Evolutionary conservation across 2,329 filamentous ascomycete genomes (phyloP).

Genomic region (Colletotrichum sp.): DNA sequence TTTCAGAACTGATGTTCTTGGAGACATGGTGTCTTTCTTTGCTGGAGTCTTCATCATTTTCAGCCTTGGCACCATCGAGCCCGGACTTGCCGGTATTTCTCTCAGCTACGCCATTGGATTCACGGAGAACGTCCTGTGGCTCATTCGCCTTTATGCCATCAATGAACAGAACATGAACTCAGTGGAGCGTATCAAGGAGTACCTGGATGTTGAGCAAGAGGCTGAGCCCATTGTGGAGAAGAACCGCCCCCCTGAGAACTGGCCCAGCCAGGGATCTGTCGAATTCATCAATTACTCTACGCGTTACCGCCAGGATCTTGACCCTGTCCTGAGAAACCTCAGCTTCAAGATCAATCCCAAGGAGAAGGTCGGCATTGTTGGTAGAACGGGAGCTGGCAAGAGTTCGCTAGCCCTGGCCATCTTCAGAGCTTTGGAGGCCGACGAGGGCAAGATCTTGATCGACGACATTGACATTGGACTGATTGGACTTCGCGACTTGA

Average conservation of each 20-base stretch:
- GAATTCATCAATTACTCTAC: slow-evolving; percentile 91
- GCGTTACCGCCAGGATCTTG: slow-evolving; percentile 85
- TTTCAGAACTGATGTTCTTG: slow-evolving; percentile 88
- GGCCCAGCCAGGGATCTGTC: slow-evolving; percentile 85
- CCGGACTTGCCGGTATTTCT: slow-evolving; percentile 91
- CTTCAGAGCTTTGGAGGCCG: slow-evolving; percentile 92
- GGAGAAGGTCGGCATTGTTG: slow-evolving; percentile 96
- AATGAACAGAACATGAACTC: slow-evolving; percentile 99
- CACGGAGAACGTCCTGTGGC: slow-evolving; percentile 95
- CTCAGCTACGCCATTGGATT: slow-evolving; percentile 96
- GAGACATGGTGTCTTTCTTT: slow-evolving; percentile 91
- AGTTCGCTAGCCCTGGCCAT: slow-evolving; percentile 92
- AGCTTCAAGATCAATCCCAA: slow-evolving; percentile 84
- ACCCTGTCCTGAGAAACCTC: slow-evolving; percentile 82
- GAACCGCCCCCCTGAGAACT: slow-evolving; percentile 77
- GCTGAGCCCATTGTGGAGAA: slow-evolving; percentile 79
- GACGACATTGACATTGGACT: slow-evolving; percentile 88
- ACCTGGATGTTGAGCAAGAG: slow-evolving; percentile 95
- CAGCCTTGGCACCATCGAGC: slow-evolving; percentile 81
- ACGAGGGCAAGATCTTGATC: slow-evolving; percentile 86
- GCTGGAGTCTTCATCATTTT: slow-evolving; percentile 89
- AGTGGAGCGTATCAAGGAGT: slow-evolving; percentile 96
- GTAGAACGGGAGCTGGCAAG: slow-evolving; percentile 94
- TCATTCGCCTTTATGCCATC: slow-evolving; percentile 89
- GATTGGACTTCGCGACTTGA: slow-evolving; percentile 92